Evolutionary conservation across 2,329 filamentous ascomycete species (phyloP).

Genomic region (Penicillium sp.): DNA sequence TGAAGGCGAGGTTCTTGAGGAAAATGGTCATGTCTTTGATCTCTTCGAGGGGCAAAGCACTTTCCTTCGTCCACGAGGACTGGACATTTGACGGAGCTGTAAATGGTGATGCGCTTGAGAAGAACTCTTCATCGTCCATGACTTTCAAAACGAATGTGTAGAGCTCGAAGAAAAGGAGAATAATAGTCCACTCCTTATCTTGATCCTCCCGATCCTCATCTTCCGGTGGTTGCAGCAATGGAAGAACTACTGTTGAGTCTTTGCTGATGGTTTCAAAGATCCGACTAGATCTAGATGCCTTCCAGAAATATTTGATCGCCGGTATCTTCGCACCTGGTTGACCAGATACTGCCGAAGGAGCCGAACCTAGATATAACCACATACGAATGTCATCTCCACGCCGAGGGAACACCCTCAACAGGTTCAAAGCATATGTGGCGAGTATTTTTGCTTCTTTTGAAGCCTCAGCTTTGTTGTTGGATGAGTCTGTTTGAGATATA

Average conservation of each 20-base stretch:
- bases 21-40: slow-evolving; percentile 75
- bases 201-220: slow-evolving; percentile 38
- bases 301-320: slow-evolving; percentile 83
- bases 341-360: slow-evolving; percentile 41
- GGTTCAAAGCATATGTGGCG: slow-evolving; percentile 80
- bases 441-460: slow-evolving; percentile 67
- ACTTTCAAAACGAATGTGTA: slow-evolving; percentile 91
- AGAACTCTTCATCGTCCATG: slow-evolving; percentile 96
- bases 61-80: slow-evolving; percentile 57
- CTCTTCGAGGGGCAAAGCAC: slow-evolving; percentile 69
- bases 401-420: slow-evolving; percentile 80
- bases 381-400: slow-evolving; percentile 87
- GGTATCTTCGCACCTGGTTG: slow-evolving; percentile 50
- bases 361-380: slow-evolving; percentile 80
- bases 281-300: slow-evolving; percentile 57
- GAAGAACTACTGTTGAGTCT: slow-evolving; percentile 59
- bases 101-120: slow-evolving; percentile 56
- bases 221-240: slow-evolving; percentile 51
- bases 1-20: slow-evolving; percentile 86
- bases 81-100: slow-evolving; percentile 49
- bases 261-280: slow-evolving; percentile 58
- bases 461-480: slow-evolving; percentile 35
- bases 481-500: slow-evolving; percentile 23
- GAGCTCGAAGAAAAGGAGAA: slow-evolving; percentile 87
- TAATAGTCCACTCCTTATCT: slow-evolving; percentile 78